These are phyloP conservation scores for Colletotrichum sp. DNA, from an alignment of 2,329 filamentous ascomycete genomes.

Conservation along the genomic window DNA sequence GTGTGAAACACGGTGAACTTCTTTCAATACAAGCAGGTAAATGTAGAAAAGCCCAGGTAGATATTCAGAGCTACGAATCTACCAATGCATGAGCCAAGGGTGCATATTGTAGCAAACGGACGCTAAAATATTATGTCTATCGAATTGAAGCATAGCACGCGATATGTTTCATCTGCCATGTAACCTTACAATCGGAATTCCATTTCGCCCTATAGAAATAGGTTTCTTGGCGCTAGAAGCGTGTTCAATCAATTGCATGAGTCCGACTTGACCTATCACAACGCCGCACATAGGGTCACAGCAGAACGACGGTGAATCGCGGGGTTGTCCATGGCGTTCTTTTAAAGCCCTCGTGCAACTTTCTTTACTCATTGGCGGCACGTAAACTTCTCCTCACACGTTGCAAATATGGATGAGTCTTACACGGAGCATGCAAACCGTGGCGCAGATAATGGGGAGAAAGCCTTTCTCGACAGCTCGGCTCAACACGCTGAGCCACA, in stretches of 20 bases:
- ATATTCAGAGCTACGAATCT: rapidly evolving
- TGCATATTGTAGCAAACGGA: neutral
- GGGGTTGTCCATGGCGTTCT: neutral
- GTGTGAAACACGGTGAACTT: rapidly evolving
- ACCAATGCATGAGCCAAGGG: neutral
- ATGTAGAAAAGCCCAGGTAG: rapidly evolving
- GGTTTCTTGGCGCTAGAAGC: neutral
- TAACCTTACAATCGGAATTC: neutral
- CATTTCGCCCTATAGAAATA: neutral
- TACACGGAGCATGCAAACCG: neutral
- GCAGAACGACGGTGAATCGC: neutral
- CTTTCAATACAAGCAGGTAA: neutral
- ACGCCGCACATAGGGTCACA: neutral
- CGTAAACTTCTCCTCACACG: neutral
- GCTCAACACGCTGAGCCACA: neutral
- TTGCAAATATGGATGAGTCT: neutral
- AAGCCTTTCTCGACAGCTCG: neutral
- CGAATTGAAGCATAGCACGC: neutral
- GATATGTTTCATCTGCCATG: neutral
- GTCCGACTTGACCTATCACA: neutral
- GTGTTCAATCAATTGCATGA: neutral
- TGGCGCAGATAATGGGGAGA: neutral
- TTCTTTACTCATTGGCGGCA: neutral
- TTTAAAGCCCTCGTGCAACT: neutral
- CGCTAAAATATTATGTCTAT: neutral